These are phyloP conservation scores for Spathaspora boniae DNA, from an alignment of 805 yeast species.

Conservation along the genomic window DNA sequence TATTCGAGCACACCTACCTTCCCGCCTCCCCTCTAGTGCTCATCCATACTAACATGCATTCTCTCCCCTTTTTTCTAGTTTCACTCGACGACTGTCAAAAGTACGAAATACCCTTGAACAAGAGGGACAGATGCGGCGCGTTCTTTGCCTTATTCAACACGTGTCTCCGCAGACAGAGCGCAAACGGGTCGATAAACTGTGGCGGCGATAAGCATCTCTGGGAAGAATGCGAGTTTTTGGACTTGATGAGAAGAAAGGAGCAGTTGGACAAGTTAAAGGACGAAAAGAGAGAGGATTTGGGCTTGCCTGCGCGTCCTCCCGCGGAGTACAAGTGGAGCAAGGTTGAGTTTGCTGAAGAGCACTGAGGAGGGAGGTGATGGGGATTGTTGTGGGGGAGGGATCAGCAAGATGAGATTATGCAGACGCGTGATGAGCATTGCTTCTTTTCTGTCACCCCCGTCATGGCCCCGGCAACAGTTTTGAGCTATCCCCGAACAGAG, in stretches of 20 bases:
- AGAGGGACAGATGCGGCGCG: constrained; percentile 81
- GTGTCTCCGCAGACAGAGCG: constrained; percentile 42
- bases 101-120: constrained; percentile 70
- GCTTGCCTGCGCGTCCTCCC: no score
- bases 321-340: not conserved
- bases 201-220: constrained; percentile 75
- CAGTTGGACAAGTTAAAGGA: constrained; percentile 55
- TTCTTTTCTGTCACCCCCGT: no score
- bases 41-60: constrained; percentile 6
- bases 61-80: constrained; percentile 43
- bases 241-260: constrained; percentile 74
- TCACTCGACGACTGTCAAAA: constrained; percentile 82
- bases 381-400: no score
- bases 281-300: no score
- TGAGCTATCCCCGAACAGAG: no score
- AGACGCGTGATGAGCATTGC: no score
- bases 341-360: constrained; percentile 1
- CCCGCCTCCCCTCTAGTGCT: not conserved
- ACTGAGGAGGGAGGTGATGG: not conserved
- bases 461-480: no score
- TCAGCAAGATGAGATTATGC: no score
- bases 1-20: not conserved
- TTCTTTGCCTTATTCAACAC: constrained; percentile 43
- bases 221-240: constrained; percentile 82
- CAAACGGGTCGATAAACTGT: constrained; percentile 51